phyloP scores from a whole-genome alignment of 805 yeast genomes.

The Myxozyma sirexii region DNA sequence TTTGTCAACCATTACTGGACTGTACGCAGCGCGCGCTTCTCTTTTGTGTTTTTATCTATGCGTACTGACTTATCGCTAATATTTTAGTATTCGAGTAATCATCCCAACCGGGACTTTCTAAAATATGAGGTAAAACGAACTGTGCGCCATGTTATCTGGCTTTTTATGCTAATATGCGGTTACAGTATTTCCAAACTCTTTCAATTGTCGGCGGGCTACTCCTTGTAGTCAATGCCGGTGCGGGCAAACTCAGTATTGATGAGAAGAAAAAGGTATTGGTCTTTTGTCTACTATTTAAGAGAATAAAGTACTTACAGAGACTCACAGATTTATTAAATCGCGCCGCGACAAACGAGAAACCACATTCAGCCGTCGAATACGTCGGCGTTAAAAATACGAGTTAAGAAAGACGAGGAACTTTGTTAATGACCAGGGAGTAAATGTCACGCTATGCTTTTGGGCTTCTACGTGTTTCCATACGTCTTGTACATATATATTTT shows the following conservation, averaged over 20 bases:
- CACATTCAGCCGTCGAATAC: too few species aligned
- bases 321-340: slow-evolving; percentile 4
- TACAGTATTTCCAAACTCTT: slow-evolving; percentile 79
- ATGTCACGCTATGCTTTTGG: too few species aligned
- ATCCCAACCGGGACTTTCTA: slow-evolving; percentile 81
- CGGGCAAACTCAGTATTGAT: slow-evolving; percentile 90
- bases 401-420: background rate
- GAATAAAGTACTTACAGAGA: too few species aligned
- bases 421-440: background rate
- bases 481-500: background rate
- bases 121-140: slow-evolving; percentile 61
- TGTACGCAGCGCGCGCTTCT: slow-evolving; percentile 9
- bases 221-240: slow-evolving; percentile 91
- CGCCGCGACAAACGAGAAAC: background rate
- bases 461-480: background rate
- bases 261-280: slow-evolving; percentile 82
- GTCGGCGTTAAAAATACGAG: too few species aligned
- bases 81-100: slow-evolving; percentile 54
- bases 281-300: background rate
- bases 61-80: too few species aligned
- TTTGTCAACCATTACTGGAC: slow-evolving; percentile 88
- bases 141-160: too few species aligned
- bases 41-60: background rate
- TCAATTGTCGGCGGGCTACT: slow-evolving; percentile 93
- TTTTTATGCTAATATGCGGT: background rate